Percentiles rank a stretch among this genome's conserved stretches.
These are phyloP conservation scores for Solanum virginianum DNA, from an alignment of 257 asterid genomes.

Conservation along the genomic window DNA sequence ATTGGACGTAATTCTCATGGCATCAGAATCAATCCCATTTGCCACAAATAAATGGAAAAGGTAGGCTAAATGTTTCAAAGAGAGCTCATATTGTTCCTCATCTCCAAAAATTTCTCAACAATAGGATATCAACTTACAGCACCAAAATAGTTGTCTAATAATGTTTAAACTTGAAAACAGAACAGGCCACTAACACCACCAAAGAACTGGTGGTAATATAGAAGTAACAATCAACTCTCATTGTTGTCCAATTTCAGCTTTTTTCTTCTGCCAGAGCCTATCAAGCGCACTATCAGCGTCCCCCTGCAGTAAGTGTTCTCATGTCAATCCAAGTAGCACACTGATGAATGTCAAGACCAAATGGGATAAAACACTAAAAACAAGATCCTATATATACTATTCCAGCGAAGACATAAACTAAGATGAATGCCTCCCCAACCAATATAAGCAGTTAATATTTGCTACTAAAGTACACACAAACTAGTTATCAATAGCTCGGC, in stretches of 20 bases:
- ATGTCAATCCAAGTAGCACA: background rate
- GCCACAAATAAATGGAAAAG: background rate
- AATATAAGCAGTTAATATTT: background rate
- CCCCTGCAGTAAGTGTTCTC: background rate
- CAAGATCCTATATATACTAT: background rate
- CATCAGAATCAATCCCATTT: background rate
- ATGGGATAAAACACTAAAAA: background rate
- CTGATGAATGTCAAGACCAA: background rate
- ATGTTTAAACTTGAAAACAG: background rate
- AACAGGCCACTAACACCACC: background rate
- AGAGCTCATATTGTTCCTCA: background rate
- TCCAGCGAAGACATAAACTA: background rate
- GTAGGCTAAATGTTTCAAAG: background rate
- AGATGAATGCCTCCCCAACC: background rate
- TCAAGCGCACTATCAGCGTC: slow-evolving; percentile 16
- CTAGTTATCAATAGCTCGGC: background rate
- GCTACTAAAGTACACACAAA: background rate
- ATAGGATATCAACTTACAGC: background rate
- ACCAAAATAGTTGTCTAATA: background rate
- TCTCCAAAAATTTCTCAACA: background rate
- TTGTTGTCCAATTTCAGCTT: background rate
- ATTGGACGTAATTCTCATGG: no score
- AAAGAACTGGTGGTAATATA: background rate
- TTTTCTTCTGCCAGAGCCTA: slow-evolving; percentile 13
- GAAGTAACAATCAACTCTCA: background rate